Evolutionary conservation across 176 grass and related monocot species (phyloP), one percentile per base, ranked within the genome.

Genomic region (Carex myosuroides): DNA sequence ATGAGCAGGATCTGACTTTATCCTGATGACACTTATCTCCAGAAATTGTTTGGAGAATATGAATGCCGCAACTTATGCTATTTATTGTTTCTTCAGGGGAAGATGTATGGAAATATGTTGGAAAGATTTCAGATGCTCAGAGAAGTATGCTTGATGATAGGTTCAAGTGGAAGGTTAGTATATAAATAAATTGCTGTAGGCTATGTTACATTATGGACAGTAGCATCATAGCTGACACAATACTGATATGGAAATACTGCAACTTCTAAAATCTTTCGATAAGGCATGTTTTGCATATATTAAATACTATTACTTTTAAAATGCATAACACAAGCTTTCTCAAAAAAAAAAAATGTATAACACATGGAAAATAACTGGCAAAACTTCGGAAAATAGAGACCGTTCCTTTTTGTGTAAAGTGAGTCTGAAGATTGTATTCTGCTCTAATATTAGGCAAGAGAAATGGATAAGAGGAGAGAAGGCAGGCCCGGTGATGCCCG

Each of bases 111-210:
- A 85, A 91, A 76, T 99, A 92, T 85, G 96, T 99, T 87, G 96
- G 96, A 60, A 99, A 99, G 73, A 91, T 99, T 72, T 99, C 96
- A 60, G 96, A 99, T 90, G 96, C 96, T 80, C 96, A 99, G 90
- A 91, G 91, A 88, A 99, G 96, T 80, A 99, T 99, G 96, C 93
- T 99, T 1, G 96, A 99, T 95, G 96, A 99, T 90, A 99, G 96
- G 75, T 99, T 99, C 91, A 99, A 99, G 85, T 99, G 96, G 96
- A 99, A 99, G 96, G 96, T 94, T 39, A 84, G 64, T 76, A 67
- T 90, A 83, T 83, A 64, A 79, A 7, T 32, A 37, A 52, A 81
- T 80, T 85, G 13, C 41, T 75, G 16, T 58, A 52, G 22, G 29
- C 55, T 56, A 76, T 14, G 20, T 72, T 77, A 76, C 13, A 12